A percentile compares a stretch with the other conserved stretches of the same genome.
These are phyloP conservation scores for Geoglossum glabrum DNA, from an alignment of 495 filamentous ascomycete genomes.

Conservation along the genomic window DNA sequence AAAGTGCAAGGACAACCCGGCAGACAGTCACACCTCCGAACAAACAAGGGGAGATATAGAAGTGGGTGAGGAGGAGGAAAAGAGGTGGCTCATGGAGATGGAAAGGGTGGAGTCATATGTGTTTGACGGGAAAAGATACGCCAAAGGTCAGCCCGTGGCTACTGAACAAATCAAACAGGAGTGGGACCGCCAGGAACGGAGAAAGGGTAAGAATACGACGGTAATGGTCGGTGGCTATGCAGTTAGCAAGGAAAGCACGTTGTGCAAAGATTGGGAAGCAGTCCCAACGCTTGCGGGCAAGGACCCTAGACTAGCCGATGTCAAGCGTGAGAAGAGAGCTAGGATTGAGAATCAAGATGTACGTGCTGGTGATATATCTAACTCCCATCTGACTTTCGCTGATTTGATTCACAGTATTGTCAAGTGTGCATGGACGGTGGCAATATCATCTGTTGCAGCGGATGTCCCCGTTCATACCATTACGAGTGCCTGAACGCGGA, in stretches of 20 bases:
- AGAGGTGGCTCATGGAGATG: slow-evolving; percentile 35
- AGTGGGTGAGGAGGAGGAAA: slow-evolving; percentile 27
- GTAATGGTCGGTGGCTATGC: slow-evolving; percentile 39
- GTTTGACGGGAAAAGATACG: slow-evolving; percentile 35
- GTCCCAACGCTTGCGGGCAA: slow-evolving; percentile 36
- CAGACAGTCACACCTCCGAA: slow-evolving; percentile 23
- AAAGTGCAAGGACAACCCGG: slow-evolving; percentile 33
- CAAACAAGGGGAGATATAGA: slow-evolving; percentile 21
- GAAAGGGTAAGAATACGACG: slow-evolving; percentile 37
- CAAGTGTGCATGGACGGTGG: slow-evolving; percentile 33
- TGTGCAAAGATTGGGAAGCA: slow-evolving; percentile 33
- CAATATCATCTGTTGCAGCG: slow-evolving; percentile 26
- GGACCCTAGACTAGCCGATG: slow-evolving; percentile 29
- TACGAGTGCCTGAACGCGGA: slow-evolving; percentile 25
- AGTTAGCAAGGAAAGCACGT: slow-evolving; percentile 37
- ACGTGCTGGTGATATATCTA: neutral
- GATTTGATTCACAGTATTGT: slow-evolving; percentile 22
- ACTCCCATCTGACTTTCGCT: neutral
- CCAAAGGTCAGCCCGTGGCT: slow-evolving; percentile 20
- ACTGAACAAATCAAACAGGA: slow-evolving; percentile 13
- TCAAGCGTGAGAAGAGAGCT: slow-evolving; percentile 21
- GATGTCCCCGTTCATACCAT: slow-evolving; percentile 40
- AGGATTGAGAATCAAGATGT: slow-evolving; percentile 29
- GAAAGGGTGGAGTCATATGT: slow-evolving; percentile 39
- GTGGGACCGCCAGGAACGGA: slow-evolving; percentile 26